phyloP scores from a whole-genome alignment of 345 rosid species.

The Syzygium aqueum region DNA sequence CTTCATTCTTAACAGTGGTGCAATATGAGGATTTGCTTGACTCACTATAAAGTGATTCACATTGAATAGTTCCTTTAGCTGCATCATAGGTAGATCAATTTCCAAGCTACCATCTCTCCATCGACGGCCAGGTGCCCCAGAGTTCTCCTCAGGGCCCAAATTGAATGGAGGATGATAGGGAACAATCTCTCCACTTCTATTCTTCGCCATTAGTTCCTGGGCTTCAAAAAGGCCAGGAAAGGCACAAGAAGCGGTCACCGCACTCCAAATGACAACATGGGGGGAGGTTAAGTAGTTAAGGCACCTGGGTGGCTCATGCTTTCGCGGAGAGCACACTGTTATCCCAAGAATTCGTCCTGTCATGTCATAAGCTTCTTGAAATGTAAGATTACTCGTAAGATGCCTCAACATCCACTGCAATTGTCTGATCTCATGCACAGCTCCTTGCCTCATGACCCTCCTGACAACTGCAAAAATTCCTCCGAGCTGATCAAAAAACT shows the following conservation, averaged over 20 bases:
- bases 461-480: constrained; percentile 75
- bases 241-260: constrained; percentile 97
- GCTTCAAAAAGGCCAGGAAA: constrained; percentile 98
- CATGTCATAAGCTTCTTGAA: constrained; percentile 97
- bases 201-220: constrained; percentile 97
- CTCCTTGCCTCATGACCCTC: constrained; percentile 84
- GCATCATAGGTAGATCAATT: constrained; percentile 97
- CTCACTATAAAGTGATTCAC: constrained; percentile 97
- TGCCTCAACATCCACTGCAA: constrained; percentile 80
- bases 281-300: constrained; percentile 96
- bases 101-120: constrained; percentile 99
- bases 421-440: constrained; percentile 84
- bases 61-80: constrained; percentile 89
- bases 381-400: constrained; percentile 89
- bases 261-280: constrained; percentile 99
- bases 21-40: constrained; percentile 96
- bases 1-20: constrained; percentile 75
- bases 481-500: constrained; percentile 95
- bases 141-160: constrained; percentile 64
- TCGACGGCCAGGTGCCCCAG: constrained; percentile 54
- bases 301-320: constrained; percentile 98
- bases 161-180: constrained; percentile 98
- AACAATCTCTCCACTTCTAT: constrained; percentile 85
- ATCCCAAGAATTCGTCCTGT: constrained; percentile 91
- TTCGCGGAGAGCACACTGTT: constrained; percentile 95